Evolutionary conservation across 2,329 filamentous ascomycete genomes (phyloP).

Genomic region (Penicillium sp.): DNA sequence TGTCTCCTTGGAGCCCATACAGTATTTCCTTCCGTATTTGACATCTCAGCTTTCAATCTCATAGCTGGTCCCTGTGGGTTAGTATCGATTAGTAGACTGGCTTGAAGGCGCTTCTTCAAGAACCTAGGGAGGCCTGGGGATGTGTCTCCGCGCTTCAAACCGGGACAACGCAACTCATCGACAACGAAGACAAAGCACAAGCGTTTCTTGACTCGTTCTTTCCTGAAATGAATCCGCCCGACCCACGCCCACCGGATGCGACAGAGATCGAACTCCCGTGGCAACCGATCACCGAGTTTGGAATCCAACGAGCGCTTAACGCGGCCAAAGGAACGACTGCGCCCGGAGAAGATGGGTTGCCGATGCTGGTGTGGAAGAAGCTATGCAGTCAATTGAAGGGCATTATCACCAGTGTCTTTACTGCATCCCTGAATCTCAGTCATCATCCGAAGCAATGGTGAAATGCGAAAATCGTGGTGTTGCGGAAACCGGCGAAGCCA

Average conservation of each 20-base stretch:
- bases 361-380: slow-evolving; percentile 19
- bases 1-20: no score
- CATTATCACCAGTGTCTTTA: slow-evolving; percentile 4
- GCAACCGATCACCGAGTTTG: not conserved
- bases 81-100: no score
- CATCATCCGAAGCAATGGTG: no score
- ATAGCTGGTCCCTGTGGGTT: no score
- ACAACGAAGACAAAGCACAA: slow-evolving; percentile 11
- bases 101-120: no score
- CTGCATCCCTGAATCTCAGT: no score
- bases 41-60: no score
- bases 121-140: slow-evolving; percentile 13
- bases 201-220: slow-evolving; percentile 14
- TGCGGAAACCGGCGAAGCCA: no score
- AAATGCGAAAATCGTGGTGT: no score
- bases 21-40: no score
- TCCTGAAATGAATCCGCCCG: slow-evolving; percentile 2
- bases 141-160: slow-evolving; percentile 10
- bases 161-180: not conserved
- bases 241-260: not conserved
- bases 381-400: not conserved
- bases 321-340: slow-evolving; percentile 17
- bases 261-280: not conserved
- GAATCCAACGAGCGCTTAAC: slow-evolving; percentile 3
- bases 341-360: slow-evolving; percentile 20